phyloP scores from a whole-genome alignment of 345 rosid genomes.

The Arabidopsis suecica region DNA sequence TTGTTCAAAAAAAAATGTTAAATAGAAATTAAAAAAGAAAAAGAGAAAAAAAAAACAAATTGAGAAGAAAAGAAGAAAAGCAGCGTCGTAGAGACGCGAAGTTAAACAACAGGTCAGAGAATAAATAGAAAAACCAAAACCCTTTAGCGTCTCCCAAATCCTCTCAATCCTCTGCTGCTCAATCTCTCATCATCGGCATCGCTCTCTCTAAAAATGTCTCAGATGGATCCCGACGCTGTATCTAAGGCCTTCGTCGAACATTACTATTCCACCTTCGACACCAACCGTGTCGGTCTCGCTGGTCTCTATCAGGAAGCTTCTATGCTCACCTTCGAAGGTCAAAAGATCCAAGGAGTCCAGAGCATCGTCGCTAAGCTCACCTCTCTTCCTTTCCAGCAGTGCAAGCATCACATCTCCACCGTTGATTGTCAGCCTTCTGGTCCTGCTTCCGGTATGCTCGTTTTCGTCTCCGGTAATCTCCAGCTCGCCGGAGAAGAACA shows the following conservation, averaged over 20 bases:
- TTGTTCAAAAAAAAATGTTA: too few relatives aligned
- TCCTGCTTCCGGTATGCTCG: slow-evolving; percentile 86
- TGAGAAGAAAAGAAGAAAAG: background rate
- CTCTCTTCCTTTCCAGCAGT: slow-evolving; percentile 88
- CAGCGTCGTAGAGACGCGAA: slow-evolving; percentile 42
- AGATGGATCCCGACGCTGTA: slow-evolving; percentile 85
- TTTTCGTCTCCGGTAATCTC: slow-evolving; percentile 89
- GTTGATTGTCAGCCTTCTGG: slow-evolving; percentile 98
- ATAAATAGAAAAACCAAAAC: slow-evolving; percentile 24
- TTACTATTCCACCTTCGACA: slow-evolving; percentile 86
- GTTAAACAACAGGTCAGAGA: background rate
- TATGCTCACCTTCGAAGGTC: slow-evolving; percentile 95
- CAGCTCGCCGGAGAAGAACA: slow-evolving; percentile 93
- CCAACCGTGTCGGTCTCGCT: slow-evolving; percentile 64
- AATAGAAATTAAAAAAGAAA: too few relatives aligned
- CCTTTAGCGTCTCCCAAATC: background rate
- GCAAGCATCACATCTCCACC: slow-evolving; percentile 81
- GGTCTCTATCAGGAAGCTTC: slow-evolving; percentile 83
- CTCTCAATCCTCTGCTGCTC: background rate
- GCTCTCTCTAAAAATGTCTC: slow-evolving; percentile 19
- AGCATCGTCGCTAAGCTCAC: slow-evolving; percentile 87
- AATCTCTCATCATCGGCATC: background rate
- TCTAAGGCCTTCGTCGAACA: slow-evolving; percentile 92
- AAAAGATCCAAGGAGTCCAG: slow-evolving; percentile 81
- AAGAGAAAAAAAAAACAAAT: background rate